Base-by-base conservation (phyloP, 2,329 filamentous ascomycete species). In the Venturia oleaginea region DNA sequence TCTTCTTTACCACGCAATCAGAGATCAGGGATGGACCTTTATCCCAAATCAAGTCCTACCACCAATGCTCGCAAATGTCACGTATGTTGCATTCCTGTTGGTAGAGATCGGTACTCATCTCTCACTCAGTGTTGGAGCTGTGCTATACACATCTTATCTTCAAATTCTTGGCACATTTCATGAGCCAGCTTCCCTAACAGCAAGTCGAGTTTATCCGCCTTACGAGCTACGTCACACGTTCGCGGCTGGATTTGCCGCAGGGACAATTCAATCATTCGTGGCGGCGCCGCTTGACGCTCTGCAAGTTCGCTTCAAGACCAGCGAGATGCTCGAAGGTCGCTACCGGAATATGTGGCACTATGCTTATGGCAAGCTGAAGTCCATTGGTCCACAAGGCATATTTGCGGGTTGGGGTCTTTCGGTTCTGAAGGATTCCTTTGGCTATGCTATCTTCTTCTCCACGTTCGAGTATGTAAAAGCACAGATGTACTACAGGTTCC, bases 11-110 rank as follows among this genome's bases (percentile, higher is more conserved):
- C 84, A 86, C 59, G 89, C 88, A 0, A 80, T 92, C 43, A 80
- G 78, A 61, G 82, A 84, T n/a, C 80, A 91, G 65, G 89, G 89
- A 61, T 91, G 88, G 89, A 77, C 80, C 24, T 86, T 92, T 63
- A 81, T 92, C 13, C 88, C 88, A 0, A 86, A 90, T 67, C 88
- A 91, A 76, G 84, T 92, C n/a, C 76, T 92, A 24, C 89, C 89
- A 51, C 89, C 89, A 17, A 78, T 92, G 51, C 77, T 91, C 22
- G 89, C 89, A 40, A 92, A 92, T 69, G 83, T 90, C 0, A 84
- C 83, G 80, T 83, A 72, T 27, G 34, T 57, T 15, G 11, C 40
- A 57, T 24, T 59, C 13, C 27, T 27, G 32, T 22, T 37, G n/a
- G 22, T 11, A 30, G 3, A 19, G 71, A 54, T 71, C 61, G 11